Evolutionary conservation across 2,329 filamentous ascomycete species (phyloP).

Genomic region (Aspergillus sp.): DNA sequence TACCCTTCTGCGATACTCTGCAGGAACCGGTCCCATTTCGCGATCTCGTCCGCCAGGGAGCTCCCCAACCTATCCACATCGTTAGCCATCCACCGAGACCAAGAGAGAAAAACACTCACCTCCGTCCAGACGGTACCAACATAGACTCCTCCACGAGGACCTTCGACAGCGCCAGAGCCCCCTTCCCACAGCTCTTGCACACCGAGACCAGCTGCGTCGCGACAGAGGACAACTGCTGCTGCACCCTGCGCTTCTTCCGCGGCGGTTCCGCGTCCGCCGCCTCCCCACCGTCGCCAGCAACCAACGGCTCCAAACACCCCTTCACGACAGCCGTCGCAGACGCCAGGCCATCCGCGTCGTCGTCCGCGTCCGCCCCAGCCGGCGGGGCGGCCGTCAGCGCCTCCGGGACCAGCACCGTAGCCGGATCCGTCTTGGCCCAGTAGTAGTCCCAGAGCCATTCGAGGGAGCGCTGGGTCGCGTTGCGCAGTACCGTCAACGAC

Average conservation of each 20-base stretch:
- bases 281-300: slow-evolving; percentile 4
- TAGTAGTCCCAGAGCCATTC: slow-evolving; percentile 89
- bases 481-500: slow-evolving; percentile 68
- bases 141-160: slow-evolving; percentile 27
- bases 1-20: slow-evolving; percentile 35
- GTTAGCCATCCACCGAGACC: not conserved
- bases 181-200: slow-evolving; percentile 23
- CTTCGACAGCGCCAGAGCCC: slow-evolving; percentile 19
- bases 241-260: slow-evolving; percentile 30
- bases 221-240: slow-evolving; percentile 19
- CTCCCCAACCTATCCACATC: slow-evolving; percentile 27
- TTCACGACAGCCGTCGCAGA: slow-evolving; percentile 20
- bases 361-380: slow-evolving; percentile 1
- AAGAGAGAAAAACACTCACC: slow-evolving; percentile 21
- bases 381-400: not conserved
- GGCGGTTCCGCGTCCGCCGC: slow-evolving; percentile 13
- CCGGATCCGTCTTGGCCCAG: slow-evolving; percentile 60
- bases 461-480: slow-evolving; percentile 67
- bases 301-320: slow-evolving; percentile 17
- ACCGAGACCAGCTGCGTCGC: slow-evolving; percentile 27
- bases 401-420: slow-evolving; percentile 8
- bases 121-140: slow-evolving; percentile 25
- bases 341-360: slow-evolving; percentile 8
- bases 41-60: slow-evolving; percentile 27
- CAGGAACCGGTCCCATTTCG: slow-evolving; percentile 37